A percentile compares a stretch with the other conserved stretches of the same genome.
These are phyloP conservation scores for Suillus alpinus DNA, from an alignment of 768 basidiomycete genomes.

Conservation along the genomic window DNA sequence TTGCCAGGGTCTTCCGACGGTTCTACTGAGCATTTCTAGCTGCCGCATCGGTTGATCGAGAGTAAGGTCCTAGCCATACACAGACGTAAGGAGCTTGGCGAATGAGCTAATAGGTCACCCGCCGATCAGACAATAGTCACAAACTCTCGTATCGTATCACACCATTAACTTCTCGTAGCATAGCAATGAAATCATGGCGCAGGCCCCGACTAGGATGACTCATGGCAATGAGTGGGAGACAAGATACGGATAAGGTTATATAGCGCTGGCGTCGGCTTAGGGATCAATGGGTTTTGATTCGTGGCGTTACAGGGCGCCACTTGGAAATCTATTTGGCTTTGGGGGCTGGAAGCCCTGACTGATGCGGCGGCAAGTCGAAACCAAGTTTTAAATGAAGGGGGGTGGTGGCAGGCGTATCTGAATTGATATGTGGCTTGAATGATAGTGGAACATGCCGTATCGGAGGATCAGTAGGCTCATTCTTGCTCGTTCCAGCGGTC, in stretches of 20 bases:
- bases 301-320: background rate
- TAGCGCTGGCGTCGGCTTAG: background rate
- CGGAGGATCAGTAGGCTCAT: background rate
- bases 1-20: background rate
- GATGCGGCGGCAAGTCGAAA: background rate
- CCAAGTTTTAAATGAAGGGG: background rate
- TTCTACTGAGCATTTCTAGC: background rate
- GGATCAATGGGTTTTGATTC: background rate
- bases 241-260: background rate
- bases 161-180: background rate
- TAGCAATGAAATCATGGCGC: background rate
- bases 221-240: background rate
- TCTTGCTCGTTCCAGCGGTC: background rate
- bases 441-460: background rate
- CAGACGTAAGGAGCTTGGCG: background rate
- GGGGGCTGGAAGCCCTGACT: background rate
- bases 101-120: background rate
- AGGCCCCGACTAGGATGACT: background rate
- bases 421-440: background rate
- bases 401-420: background rate
- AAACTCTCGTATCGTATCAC: slow-evolving; percentile 3
- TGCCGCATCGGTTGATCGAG: background rate
- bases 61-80: background rate
- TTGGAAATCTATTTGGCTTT: background rate
- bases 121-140: background rate